Percentiles rank a stretch among this genome's conserved stretches.
These are phyloP conservation scores for Pythium sukuiense DNA, from an alignment of 352 stramenopile species.

Conservation along the genomic window DNA sequence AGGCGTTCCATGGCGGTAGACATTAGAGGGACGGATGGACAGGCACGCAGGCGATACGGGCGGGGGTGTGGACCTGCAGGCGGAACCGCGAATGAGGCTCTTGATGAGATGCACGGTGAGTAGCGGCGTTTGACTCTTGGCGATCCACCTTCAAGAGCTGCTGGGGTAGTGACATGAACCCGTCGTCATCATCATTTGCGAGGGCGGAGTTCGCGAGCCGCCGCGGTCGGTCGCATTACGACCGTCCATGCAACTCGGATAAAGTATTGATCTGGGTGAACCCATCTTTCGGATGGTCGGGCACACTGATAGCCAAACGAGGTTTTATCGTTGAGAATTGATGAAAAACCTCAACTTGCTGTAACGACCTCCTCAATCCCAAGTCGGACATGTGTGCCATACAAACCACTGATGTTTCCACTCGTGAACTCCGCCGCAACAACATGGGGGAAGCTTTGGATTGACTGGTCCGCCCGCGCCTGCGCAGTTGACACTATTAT, in stretches of 20 bases:
- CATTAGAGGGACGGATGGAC: not conserved
- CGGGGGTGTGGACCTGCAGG: not conserved
- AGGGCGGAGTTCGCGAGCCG: slow-evolving; percentile 16
- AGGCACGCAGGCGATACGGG: not conserved
- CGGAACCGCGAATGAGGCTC: not conserved
- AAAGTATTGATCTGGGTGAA: slow-evolving; percentile 2
- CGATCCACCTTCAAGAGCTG: not conserved
- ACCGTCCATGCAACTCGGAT: not conserved
- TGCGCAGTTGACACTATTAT: not conserved
- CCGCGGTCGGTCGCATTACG: slow-evolving; percentile 14
- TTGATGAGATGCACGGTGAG: not conserved
- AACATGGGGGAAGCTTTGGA: not conserved
- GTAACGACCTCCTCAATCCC: not conserved
- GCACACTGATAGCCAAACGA: slow-evolving; percentile 1
- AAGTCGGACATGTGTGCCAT: not conserved
- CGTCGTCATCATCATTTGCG: slow-evolving; percentile 17
- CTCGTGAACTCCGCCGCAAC: too few relatives aligned
- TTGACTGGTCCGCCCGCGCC: not conserved
- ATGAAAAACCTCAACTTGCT: slow-evolving; percentile 16
- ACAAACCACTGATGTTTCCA: not conserved
- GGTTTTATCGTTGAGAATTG: slow-evolving; percentile 13
- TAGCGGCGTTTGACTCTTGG: slow-evolving; percentile 5
- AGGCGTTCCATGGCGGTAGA: slow-evolving; percentile 15
- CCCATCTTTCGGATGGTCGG: slow-evolving; percentile 24
- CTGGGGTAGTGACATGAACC: slow-evolving; percentile 17